Conservation (phyloP, 2,329 filamentous ascomycete genomes). For the Incumbomyces lentus region DNA sequence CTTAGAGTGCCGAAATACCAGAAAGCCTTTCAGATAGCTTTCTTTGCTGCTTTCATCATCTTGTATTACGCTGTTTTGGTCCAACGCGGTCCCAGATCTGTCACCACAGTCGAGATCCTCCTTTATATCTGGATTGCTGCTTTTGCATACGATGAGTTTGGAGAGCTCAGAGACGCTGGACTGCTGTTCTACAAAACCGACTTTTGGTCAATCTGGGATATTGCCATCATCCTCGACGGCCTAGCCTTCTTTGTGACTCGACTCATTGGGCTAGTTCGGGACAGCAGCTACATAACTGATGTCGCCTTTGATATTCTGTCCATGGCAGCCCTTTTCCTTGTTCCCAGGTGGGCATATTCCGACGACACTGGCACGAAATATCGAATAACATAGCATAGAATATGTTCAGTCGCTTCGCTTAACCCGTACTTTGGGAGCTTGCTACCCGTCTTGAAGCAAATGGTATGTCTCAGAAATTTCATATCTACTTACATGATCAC, state of each 20-base stretch:
- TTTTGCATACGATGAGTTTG: conserved; percentile 79
- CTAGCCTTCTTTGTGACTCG: conserved; percentile 60
- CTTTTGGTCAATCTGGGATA: conserved; percentile 67
- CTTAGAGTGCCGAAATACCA: conserved; percentile 72
- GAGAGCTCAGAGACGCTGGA: conserved; percentile 76
- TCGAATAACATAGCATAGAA: conserved; percentile 35
- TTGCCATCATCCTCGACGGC: conserved; percentile 65
- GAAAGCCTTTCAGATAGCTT: conserved; percentile 72
- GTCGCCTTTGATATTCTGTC: conserved; percentile 81
- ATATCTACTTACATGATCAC: not conserved
- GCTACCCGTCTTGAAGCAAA: conserved; percentile 75
- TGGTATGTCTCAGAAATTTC: conserved; percentile 44
- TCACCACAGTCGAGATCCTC: conserved; percentile 59
- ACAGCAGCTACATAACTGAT: conserved; percentile 56
- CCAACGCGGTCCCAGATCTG: conserved; percentile 53
- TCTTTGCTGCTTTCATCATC: conserved; percentile 64
- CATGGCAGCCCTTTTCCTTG: conserved; percentile 78
- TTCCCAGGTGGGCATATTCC: conserved; percentile 48
- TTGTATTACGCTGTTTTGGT: conserved; percentile 83
- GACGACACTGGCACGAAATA: conserved; percentile 2
- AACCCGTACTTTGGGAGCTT: conserved; percentile 85
- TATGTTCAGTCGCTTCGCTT: conserved; percentile 76
- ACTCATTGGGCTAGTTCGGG: conserved; percentile 53
- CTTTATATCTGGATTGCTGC: conserved; percentile 80
- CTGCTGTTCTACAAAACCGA: conserved; percentile 76